Evolutionary conservation across 1,284 basidiomycete genomes (phyloP).

Genomic region (Macrocystidia cucumis): DNA sequence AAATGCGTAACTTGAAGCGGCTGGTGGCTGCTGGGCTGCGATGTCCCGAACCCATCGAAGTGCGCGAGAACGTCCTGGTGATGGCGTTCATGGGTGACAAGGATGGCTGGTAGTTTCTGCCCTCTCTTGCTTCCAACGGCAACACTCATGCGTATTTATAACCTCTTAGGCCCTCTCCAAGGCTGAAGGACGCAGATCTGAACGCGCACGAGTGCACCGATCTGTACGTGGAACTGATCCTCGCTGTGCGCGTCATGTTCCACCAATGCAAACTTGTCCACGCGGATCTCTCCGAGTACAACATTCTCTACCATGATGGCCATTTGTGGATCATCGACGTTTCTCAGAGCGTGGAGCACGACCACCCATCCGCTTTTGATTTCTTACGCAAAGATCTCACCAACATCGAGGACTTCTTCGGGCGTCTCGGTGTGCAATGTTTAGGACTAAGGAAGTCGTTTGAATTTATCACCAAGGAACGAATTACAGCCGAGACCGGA

Average conservation of each 20-base stretch:
- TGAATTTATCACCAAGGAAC: conserved; percentile 77
- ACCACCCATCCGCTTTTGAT: conserved; percentile 94
- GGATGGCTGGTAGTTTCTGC: conserved; percentile 71
- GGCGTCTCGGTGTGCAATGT: conserved; percentile 64
- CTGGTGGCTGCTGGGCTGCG: conserved; percentile 76
- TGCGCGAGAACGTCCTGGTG: conserved; percentile 94
- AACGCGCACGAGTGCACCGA: conserved; percentile 42
- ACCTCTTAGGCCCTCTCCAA: conserved; percentile 71
- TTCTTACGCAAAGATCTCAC: conserved; percentile 91
- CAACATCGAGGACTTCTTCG: conserved; percentile 93
- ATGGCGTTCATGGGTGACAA: conserved; percentile 89
- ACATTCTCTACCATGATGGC: conserved; percentile 79
- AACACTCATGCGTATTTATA: conserved; percentile 1
- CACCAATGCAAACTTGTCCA: conserved; percentile 92
- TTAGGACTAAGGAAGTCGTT: conserved; percentile 83
- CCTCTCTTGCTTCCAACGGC: neutral
- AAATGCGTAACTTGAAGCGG: conserved; percentile 92
- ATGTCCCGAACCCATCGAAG: conserved; percentile 87
- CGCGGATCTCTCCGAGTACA: conserved; percentile 98
- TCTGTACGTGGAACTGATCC: conserved; percentile 80
- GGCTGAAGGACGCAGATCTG: conserved; percentile 83
- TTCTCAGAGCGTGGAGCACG: conserved; percentile 97
- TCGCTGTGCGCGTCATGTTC: conserved; percentile 81
- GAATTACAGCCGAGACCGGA: conserved; percentile 24
- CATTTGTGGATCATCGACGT: conserved; percentile 97